These are phyloP conservation scores for Solanum lycopersicoides DNA, from an alignment of 257 asterid species.

Conservation along the genomic window DNA sequence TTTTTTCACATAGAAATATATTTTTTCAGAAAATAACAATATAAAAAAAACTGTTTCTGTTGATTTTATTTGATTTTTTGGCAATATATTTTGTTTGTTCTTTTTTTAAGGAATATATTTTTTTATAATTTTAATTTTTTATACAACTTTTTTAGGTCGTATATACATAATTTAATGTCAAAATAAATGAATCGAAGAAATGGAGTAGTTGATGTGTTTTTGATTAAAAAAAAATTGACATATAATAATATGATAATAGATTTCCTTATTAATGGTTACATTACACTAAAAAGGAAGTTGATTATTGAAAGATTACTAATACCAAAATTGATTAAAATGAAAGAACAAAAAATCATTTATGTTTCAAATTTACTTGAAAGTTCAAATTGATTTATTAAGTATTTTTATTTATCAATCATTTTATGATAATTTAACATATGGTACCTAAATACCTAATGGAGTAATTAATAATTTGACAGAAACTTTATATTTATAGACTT, in stretches of 20 bases:
- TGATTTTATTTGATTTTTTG: neutral
- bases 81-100: neutral
- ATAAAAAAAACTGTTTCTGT: neutral
- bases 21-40: neutral
- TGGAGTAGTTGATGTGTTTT: neutral
- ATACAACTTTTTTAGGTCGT: rapidly evolving
- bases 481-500: neutral
- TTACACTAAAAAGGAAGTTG: neutral
- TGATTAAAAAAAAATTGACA: neutral
- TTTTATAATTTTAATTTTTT: too few relatives aligned
- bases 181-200: neutral
- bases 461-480: neutral
- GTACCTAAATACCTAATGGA: neutral
- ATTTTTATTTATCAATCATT: neutral
- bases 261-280: neutral
- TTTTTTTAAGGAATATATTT: too few relatives aligned
- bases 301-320: neutral
- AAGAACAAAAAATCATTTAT: neutral
- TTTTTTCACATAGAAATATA: neutral
- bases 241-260: neutral
- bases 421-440: neutral
- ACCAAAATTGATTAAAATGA: neutral
- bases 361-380: neutral
- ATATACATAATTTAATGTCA: neutral
- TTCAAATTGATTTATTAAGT: neutral